Evolutionary conservation across 2,329 filamentous ascomycete species (phyloP), one percentile per base, ranked within the genome.

Genomic region (Aspergillus oerlinghausenensis): DNA sequence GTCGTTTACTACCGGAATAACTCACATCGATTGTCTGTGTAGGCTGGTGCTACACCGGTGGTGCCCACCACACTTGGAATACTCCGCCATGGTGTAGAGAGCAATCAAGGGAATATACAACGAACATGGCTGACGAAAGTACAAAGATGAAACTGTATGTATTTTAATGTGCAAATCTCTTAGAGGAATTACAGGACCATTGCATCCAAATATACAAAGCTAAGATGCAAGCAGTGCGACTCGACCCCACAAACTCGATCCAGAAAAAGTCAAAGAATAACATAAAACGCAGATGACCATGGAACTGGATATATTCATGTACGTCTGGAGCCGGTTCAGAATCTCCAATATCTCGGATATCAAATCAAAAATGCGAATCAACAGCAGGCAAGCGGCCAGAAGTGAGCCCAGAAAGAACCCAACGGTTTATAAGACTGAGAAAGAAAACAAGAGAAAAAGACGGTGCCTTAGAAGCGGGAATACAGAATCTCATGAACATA

Each of bases 161-260:
- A 57, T 55, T 55, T 38, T 49, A 49, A 28, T 45, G 52, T 21
- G 14, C 57, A 50, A 54, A 29, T 45, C 52, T 23, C n/a, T 17
- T 19, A 38, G 9, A 25, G 52, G 29, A 52, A 38, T 11, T 35
- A 50, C 42, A 55, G 32, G 10, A 26, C 23, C 14, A 32, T 35
- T 48, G 38, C 51, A 55, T 50, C 45, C 35, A 52, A 56, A 55
- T 55, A 51, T 49, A 52, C 43, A 55, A 29, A 55, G 43, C 3
- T 23, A 32, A 54, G 49, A 57, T 51, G 50, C 57, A 51, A 28
- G 47, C 38, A 45, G 29, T 49, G 35, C 43, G 32, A 42, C 40
- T 43, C 17, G 50, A 28, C 32, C 29, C 52, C 49, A 55, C 50
- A 55, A 54, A 60, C 51, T 47, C 57, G 55, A 43, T 23, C 26